Evolutionary conservation across 306 rosid species (phyloP).

Genomic region (Cicer chorassanicum): DNA sequence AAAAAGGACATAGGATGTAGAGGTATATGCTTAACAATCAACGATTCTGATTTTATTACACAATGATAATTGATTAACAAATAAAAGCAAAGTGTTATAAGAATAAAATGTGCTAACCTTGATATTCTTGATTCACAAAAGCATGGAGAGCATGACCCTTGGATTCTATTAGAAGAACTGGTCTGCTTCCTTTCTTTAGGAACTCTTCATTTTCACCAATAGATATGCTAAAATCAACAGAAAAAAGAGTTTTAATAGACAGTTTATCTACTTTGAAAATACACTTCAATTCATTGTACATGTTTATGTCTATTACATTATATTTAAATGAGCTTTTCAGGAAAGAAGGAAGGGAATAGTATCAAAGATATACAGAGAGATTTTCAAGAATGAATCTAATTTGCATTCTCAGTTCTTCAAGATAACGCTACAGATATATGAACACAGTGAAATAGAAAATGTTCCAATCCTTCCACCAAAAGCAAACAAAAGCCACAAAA

Average conservation of each 20-base stretch:
- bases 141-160: slow-evolving; percentile 93
- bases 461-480: slow-evolving; percentile 8
- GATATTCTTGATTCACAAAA: slow-evolving; percentile 76
- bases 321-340: background rate
- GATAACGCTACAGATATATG: background rate
- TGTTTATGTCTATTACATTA: slow-evolving; percentile 26
- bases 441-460: slow-evolving; percentile 16
- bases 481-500: slow-evolving; percentile 3
- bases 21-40: slow-evolving; percentile 33
- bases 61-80: slow-evolving; percentile 20
- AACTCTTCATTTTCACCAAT: slow-evolving; percentile 70
- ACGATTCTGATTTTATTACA: slow-evolving; percentile 8
- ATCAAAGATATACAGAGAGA: background rate
- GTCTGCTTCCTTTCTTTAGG: slow-evolving; percentile 73
- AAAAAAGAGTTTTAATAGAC: slow-evolving; percentile 37
- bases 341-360: background rate
- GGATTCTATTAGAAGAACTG: slow-evolving; percentile 78
- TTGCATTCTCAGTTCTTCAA: slow-evolving; percentile 10
- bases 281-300: slow-evolving; percentile 28
- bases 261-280: slow-evolving; percentile 3
- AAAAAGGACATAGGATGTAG: background rate
- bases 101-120: slow-evolving; percentile 53
- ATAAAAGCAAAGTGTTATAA: background rate
- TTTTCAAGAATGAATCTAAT: background rate
- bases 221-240: slow-evolving; percentile 63